Conservation (phyloP, 2,329 filamentous ascomycete genomes). For the Coniella vitis region DNA sequence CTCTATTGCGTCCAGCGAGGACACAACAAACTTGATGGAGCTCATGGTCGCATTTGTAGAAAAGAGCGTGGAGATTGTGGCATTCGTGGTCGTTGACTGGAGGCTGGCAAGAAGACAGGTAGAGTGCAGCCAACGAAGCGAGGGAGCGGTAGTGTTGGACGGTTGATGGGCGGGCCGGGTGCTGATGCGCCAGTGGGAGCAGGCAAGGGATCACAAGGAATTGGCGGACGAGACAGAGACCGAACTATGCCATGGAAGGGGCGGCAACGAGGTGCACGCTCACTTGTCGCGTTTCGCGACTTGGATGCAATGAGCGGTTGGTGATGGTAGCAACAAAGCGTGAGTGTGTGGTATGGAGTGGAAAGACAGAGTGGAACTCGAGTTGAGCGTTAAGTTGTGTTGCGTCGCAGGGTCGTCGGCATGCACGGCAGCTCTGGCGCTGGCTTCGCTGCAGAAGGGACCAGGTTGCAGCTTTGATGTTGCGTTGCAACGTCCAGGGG, state of each 20-base stretch:
- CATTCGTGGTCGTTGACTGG: conserved; percentile 31
- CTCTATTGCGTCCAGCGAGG: conserved; percentile 85
- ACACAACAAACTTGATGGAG: conserved; percentile 93
- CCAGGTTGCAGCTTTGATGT: conserved; percentile 14
- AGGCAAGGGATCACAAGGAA: not conserved
- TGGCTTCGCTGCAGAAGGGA: conserved; percentile 5
- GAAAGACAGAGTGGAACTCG: not conserved
- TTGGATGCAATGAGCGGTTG: not conserved
- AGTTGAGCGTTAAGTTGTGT: not conserved
- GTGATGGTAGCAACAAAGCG: not conserved
- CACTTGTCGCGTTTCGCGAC: not conserved
- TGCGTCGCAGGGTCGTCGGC: conserved; percentile 3
- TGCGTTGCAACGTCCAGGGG: conserved; percentile 1
- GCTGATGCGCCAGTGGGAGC: conserved; percentile 5
- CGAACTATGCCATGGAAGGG: conserved; percentile 2
- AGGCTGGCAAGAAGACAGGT: not conserved
- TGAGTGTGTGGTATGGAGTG: not conserved
- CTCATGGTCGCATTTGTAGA: conserved; percentile 57
- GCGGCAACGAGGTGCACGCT: not conserved
- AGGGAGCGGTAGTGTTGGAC: not conserved
- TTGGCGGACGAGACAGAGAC: not conserved
- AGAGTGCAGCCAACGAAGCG: not conserved
- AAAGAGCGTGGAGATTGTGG: conserved; percentile 6
- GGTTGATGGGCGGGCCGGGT: not conserved
- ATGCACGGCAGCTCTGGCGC: conserved; percentile 4